Conservation (phyloP, 768 basidiomycete genomes). For the Termitomyces sp. region DNA sequence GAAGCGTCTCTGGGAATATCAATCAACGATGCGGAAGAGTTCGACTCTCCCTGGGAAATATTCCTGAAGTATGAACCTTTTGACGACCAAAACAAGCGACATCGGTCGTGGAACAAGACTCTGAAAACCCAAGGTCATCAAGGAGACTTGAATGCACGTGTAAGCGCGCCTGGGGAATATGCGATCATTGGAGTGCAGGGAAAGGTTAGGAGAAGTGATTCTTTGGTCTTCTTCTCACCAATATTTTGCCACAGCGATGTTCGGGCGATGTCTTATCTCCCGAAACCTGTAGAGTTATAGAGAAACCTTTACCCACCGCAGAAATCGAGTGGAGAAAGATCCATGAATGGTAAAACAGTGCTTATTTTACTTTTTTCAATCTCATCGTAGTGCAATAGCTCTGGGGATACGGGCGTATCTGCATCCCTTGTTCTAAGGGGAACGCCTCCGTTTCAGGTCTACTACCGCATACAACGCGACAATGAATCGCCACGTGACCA, state of each 20-base stretch:
- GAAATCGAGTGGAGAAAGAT: constrained; percentile 87
- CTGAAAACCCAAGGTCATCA: constrained; percentile 42
- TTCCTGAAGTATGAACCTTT: constrained; percentile 55
- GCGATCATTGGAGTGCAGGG: constrained; percentile 66
- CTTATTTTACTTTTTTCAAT: neutral
- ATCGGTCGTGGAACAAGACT: constrained; percentile 60
- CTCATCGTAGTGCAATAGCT: constrained; percentile 35
- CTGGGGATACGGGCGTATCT: constrained; percentile 87
- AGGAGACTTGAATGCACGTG: constrained; percentile 42
- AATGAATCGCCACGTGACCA: constrained; percentile 55
- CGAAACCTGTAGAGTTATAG: constrained; percentile 70
- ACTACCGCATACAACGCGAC: constrained; percentile 71
- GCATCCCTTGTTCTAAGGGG: constrained; percentile 85
- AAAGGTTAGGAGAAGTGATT: constrained; percentile 34
- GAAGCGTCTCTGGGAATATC: constrained; percentile 53
- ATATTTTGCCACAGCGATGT: constrained; percentile 49
- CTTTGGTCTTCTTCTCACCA: constrained; percentile 3
- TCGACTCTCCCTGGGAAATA: constrained; percentile 68
- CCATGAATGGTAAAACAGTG: constrained; percentile 69
- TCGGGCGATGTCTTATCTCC: constrained; percentile 80
- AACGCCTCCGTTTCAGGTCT: constrained; percentile 82
- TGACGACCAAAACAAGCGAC: constrained; percentile 30
- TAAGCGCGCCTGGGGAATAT: constrained; percentile 71
- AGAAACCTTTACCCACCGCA: constrained; percentile 72
- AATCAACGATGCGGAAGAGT: constrained; percentile 46